Evolutionary conservation across 1,139 yeast species (phyloP).

Genomic region (Geotrichum macrosporum): DNA sequence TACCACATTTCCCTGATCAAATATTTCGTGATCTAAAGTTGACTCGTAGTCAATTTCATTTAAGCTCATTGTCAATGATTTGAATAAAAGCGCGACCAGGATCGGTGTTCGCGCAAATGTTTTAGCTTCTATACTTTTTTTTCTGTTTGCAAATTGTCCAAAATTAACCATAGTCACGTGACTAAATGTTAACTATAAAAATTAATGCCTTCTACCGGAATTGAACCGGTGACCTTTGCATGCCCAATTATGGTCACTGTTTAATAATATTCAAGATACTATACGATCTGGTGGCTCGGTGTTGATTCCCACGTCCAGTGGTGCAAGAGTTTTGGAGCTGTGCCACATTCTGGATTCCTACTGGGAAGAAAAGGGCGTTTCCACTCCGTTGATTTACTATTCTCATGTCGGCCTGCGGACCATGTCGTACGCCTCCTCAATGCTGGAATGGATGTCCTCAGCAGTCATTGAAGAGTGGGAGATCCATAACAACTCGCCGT

Average conservation of each 20-base stretch:
- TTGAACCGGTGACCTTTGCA: constrained; percentile 13
- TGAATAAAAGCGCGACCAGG: too few species aligned
- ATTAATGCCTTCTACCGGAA: constrained; percentile 6
- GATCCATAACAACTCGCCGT: constrained; percentile 63
- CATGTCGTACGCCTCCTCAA: constrained; percentile 75
- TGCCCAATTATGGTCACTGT: constrained; percentile 35
- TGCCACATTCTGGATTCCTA: constrained; percentile 63
- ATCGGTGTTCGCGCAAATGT: too few species aligned
- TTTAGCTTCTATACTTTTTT: too few species aligned
- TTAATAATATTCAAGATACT: constrained; percentile 62
- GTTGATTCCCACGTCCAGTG: constrained; percentile 75
- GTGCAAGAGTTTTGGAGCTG: constrained; percentile 78
- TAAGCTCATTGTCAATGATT: background rate
- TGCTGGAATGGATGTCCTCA: constrained; percentile 94
- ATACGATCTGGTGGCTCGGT: constrained; percentile 71
- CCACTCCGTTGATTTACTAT: constrained; percentile 63
- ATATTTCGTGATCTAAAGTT: constrained; percentile 16
- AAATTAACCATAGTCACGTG: too few species aligned
- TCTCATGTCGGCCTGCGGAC: constrained; percentile 79
- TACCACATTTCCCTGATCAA: constrained; percentile 20
- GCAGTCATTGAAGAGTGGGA: constrained; percentile 80
- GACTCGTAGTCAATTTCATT: constrained; percentile 14
- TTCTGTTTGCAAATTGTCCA: too few species aligned
- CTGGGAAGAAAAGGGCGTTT: constrained; percentile 48
- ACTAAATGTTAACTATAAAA: too few species aligned